Base-by-base conservation (phyloP, 2,329 filamentous ascomycete species). In the Fusarium continuum region DNA sequence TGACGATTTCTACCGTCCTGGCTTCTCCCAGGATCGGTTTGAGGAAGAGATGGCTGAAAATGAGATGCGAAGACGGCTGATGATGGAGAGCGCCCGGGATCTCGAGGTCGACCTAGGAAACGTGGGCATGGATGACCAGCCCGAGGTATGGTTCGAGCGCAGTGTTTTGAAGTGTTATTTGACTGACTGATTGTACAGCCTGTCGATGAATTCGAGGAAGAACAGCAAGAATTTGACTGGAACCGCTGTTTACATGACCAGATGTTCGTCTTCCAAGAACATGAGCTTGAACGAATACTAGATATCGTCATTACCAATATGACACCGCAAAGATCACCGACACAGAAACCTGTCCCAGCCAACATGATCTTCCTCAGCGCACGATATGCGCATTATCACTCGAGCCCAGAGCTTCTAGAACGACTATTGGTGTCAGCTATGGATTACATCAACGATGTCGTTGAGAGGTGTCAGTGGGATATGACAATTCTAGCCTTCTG, bases 401-500 rank as follows among this genome's bases (percentile, higher is more conserved):
- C 94, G 40, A 96, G 91, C 70, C 85, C 86, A 3, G 93, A 97
- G 62, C 83, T 99, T 9, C 80, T 99, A 9, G 89, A 87, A 16
- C 90, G 90, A 36, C 85, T 98, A 22, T 85, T 99, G 14, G 83
- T 91, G 22, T 89, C 90, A 29, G 92, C 95, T 31, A 96, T 96
- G 85, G 92, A 96, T 72, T 95, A 94, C 77, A 98, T 99, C 70
- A 98, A 98, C 73, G 90, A 93, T 56, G 92, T 97, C 25, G 93
- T 99, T n/a, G 95, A 98, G 76, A 86, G 86, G 60, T 89, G 94
- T 72, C 95, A 99, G 74, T 98, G 95, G 95, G 95, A 99, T 74
- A 99, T 99, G 95, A 99, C 95, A 0, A 97, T 99, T 67, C 82
- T 99, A 31, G 95, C 95, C 3, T 99, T 99, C 74, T 99, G 95